phyloP scores from a whole-genome alignment of 345 rosid genomes.

The Ailanthus altissimus region DNA sequence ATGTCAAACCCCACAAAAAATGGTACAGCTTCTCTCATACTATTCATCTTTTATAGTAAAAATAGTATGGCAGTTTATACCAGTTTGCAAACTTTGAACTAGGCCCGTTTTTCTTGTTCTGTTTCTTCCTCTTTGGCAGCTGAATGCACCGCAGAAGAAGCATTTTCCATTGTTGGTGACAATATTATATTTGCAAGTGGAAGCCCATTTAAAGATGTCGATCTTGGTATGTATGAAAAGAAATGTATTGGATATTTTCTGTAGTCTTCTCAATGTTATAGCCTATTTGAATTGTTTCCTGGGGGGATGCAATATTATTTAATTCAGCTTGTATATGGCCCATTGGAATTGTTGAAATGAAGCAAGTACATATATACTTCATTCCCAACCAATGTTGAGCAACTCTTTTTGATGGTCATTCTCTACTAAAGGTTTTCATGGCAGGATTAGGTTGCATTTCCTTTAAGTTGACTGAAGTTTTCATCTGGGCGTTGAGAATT shows the following conservation, averaged over 20 bases:
- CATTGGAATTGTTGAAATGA: constrained; percentile 7
- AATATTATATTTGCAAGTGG: constrained; percentile 94
- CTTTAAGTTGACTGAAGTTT: neutral
- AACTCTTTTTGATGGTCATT: neutral
- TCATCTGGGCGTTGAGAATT: neutral
- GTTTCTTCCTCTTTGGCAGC: constrained; percentile 43
- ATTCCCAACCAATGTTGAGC: neutral
- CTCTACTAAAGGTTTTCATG: neutral
- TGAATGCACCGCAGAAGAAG: constrained; percentile 95
- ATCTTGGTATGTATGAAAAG: constrained; percentile 63
- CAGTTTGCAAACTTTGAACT: neutral
- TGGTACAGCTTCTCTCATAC: constrained; percentile 43
- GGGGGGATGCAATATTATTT: neutral
- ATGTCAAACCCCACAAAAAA: constrained; percentile 98
- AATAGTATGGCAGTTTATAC: neutral
- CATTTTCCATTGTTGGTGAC: constrained; percentile 89
- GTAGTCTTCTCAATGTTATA: constrained; percentile 10
- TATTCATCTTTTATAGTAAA: neutral
- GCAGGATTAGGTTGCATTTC: neutral
- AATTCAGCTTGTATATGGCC: neutral
- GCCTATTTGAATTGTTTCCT: constrained; percentile 6
- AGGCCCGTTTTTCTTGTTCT: neutral
- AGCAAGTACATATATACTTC: neutral
- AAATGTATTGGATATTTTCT: constrained; percentile 11
- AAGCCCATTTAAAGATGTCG: constrained; percentile 88